phyloP scores from a whole-genome alignment of 345 rosid genomes.

The Viola odorata region DNA sequence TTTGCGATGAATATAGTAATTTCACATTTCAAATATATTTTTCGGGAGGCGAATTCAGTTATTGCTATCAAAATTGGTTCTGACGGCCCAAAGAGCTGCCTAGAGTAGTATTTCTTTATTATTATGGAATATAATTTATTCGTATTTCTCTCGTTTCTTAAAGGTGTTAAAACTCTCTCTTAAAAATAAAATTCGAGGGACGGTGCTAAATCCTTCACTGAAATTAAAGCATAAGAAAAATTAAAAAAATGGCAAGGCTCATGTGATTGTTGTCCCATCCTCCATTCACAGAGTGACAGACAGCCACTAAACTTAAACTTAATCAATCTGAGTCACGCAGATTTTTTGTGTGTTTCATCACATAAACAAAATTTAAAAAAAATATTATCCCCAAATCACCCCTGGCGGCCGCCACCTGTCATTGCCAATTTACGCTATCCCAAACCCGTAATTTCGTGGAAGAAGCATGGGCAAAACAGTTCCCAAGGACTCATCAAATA shows the following conservation, averaged over 20 bases:
- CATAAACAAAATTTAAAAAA: background rate
- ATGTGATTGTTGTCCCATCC: conserved; percentile 10
- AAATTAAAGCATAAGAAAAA: too few species aligned
- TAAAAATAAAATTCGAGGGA: too few species aligned
- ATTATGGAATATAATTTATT: too few species aligned
- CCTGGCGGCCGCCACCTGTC: background rate
- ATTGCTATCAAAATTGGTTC: too few species aligned
- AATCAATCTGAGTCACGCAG: background rate
- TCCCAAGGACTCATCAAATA: conserved; percentile 19
- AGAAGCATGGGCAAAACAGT: conserved; percentile 16
- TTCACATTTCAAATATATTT: too few species aligned
- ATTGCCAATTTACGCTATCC: background rate
- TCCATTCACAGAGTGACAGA: conserved; percentile 5
- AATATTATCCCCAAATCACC: background rate
- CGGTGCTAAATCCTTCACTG: too few species aligned
- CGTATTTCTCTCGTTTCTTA: too few species aligned
- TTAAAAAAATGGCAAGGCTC: conserved; percentile 1
- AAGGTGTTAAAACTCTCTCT: too few species aligned
- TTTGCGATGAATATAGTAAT: too few species aligned
- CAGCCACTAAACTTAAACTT: background rate
- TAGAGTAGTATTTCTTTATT: too few species aligned
- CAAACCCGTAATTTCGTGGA: conserved; percentile 12
- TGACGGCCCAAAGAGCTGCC: too few species aligned
- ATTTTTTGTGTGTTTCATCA: background rate
- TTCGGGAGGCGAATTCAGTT: too few species aligned